Conservation (phyloP, 2,329 filamentous ascomycete species). For the Capronia coronata region DNA sequence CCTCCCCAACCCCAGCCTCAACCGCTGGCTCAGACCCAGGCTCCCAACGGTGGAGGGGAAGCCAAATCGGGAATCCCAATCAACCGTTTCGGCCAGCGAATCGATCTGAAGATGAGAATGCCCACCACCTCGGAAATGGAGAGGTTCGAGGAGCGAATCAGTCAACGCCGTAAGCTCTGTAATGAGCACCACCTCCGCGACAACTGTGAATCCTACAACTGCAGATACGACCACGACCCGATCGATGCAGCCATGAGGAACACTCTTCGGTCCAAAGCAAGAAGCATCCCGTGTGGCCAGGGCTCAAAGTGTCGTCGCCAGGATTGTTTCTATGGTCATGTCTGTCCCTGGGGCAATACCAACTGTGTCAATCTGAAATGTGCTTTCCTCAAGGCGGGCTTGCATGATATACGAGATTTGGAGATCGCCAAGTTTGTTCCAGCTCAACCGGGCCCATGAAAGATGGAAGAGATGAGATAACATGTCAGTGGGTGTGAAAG, state of each 20-base stretch:
- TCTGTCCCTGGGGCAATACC: conserved; percentile 24
- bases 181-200: conserved; percentile 44
- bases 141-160: conserved; percentile 37
- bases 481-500: too few species aligned
- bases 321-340: conserved; percentile 45
- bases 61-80: conserved; percentile 36
- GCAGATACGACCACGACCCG: conserved; percentile 43
- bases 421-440: conserved; percentile 22
- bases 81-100: conserved; percentile 43
- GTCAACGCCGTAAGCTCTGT: conserved; percentile 41
- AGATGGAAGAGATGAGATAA: too few species aligned
- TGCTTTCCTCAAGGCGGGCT: conserved; percentile 14
- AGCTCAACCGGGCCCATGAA: conserved; percentile 48
- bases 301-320: conserved; percentile 39
- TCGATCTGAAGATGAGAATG: conserved; percentile 40
- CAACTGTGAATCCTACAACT: conserved; percentile 29
- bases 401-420: conserved; percentile 24
- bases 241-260: conserved; percentile 37
- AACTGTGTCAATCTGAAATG: conserved; percentile 22
- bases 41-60: conserved; percentile 2
- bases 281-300: conserved; percentile 39
- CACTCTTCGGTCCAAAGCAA: conserved; percentile 43
- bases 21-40: not conserved
- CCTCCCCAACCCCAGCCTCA: not conserved
- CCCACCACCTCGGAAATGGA: conserved; percentile 37